Evolutionary conservation across 2,329 filamentous ascomycete genomes (phyloP).

Genomic region (Raffaelea arxii): DNA sequence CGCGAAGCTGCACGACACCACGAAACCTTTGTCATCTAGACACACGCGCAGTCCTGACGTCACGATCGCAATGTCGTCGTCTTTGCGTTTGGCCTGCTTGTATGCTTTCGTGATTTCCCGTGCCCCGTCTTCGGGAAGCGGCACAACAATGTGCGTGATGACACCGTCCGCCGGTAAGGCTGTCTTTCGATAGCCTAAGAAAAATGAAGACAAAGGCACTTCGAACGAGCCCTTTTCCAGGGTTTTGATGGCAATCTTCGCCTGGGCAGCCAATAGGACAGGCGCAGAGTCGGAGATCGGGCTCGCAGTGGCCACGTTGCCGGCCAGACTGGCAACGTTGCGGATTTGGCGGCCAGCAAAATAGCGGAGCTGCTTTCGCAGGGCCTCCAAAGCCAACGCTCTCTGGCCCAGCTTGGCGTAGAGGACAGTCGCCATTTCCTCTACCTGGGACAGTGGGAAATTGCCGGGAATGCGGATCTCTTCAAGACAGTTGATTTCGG

Average conservation of each 20-base stretch:
- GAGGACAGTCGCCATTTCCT: constrained; percentile 71
- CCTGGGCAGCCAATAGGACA: constrained; percentile 78
- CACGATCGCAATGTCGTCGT: constrained; percentile 96
- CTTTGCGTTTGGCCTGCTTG: constrained; percentile 92
- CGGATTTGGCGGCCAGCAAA: constrained; percentile 92
- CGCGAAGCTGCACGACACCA: constrained; percentile 67
- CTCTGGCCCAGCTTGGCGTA: constrained; percentile 66
- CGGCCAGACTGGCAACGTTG: constrained; percentile 92
- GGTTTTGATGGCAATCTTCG: constrained; percentile 71
- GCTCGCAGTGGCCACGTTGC: constrained; percentile 85
- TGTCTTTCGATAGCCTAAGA: constrained; percentile 80
- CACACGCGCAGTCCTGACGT: constrained; percentile 72
- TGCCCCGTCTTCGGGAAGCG: constrained; percentile 54
- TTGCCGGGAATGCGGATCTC: constrained; percentile 89
- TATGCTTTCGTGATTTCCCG: constrained; percentile 81
- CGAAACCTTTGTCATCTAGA: constrained; percentile 54
- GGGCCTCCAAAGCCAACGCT: constrained; percentile 74
- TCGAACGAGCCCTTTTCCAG: constrained; percentile 56
- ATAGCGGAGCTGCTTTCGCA: constrained; percentile 85
- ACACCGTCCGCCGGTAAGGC: constrained; percentile 72
- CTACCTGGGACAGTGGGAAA: constrained; percentile 80
- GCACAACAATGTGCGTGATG: constrained; percentile 78
- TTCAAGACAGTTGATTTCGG: constrained; percentile 26
- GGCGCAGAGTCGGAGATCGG: constrained; percentile 95
- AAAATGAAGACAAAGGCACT: constrained; percentile 87